A percentile compares a stretch with the other conserved stretches of the same genome.
These are phyloP conservation scores for Ochetophila trinervis DNA, from an alignment of 306 rosid genomes.

Conservation along the genomic window DNA sequence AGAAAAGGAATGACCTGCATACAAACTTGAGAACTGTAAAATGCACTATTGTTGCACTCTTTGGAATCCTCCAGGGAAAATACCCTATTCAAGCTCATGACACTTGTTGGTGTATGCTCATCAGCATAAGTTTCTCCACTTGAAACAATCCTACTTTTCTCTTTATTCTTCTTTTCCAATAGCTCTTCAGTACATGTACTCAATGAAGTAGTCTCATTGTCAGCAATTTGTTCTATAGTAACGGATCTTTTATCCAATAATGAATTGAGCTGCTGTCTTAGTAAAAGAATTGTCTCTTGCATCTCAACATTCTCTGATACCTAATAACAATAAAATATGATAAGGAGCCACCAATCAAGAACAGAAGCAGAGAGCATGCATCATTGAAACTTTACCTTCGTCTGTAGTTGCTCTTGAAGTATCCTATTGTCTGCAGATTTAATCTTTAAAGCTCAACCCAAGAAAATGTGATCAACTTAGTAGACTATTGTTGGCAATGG, in stretches of 20 bases:
- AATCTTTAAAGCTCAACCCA: conserved; percentile 51
- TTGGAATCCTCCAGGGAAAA: conserved; percentile 44
- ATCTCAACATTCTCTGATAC: conserved; percentile 59
- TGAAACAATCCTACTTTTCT: conserved; percentile 24
- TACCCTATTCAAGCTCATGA: conserved; percentile 52
- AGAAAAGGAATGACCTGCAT: conserved; percentile 49
- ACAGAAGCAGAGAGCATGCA: conserved; percentile 13
- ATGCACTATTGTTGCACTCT: conserved; percentile 37
- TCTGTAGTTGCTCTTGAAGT: conserved; percentile 80
- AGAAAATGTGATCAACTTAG: conserved; percentile 30
- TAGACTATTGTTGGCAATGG: conserved; percentile 12
- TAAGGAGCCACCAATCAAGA: conserved; percentile 18
- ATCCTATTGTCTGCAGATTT: conserved; percentile 86
- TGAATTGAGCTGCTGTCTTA: conserved; percentile 52
- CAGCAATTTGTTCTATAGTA: conserved; percentile 28
- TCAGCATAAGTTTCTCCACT: conserved; percentile 39
- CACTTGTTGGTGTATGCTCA: conserved; percentile 42
- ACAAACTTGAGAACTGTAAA: conserved; percentile 44
- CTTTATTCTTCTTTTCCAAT: conserved; percentile 31
- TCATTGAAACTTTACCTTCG: conserved; percentile 46
- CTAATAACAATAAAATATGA: conserved; percentile 29
- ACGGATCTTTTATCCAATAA: conserved; percentile 36
- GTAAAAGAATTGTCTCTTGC: conserved; percentile 70
- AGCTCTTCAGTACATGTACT: conserved; percentile 27
- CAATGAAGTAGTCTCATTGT: conserved; percentile 20